Percentiles rank a stretch among this genome's conserved stretches.
These are phyloP conservation scores for Epichloe glyceriae DNA, from an alignment of 2,329 filamentous ascomycete species.

Conservation along the genomic window DNA sequence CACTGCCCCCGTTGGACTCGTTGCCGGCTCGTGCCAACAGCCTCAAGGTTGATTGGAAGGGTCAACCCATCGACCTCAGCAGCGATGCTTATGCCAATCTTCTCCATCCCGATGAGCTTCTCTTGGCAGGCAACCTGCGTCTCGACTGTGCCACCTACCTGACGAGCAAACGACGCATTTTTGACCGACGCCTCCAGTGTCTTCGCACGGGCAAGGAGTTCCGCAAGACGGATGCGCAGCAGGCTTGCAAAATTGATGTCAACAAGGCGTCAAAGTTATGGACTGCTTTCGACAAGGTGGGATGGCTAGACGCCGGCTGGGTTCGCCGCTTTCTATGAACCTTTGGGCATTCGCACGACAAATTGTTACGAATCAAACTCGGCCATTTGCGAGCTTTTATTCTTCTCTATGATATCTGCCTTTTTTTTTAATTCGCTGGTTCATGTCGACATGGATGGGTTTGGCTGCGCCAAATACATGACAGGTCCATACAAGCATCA, in stretches of 20 bases:
- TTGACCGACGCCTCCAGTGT: constrained; percentile 58
- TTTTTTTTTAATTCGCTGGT: not conserved
- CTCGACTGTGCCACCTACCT: constrained; percentile 82
- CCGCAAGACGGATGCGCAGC: constrained; percentile 88
- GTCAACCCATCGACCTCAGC: constrained; percentile 61
- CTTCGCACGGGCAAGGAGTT: constrained; percentile 66
- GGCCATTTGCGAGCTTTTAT: not conserved
- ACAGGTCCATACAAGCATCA: not conserved
- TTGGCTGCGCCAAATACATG: constrained; percentile 4
- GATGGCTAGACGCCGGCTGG: constrained; percentile 56
- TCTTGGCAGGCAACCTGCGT: constrained; percentile 64
- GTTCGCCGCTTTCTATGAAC: constrained; percentile 23
- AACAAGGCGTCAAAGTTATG: constrained; percentile 93
- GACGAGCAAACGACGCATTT: constrained; percentile 86
- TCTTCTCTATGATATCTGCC: no score
- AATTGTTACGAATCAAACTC: constrained; percentile 5
- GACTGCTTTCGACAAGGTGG: constrained; percentile 76
- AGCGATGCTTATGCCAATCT: constrained; percentile 55
- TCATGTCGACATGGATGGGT: constrained; percentile 3
- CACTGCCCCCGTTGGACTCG: constrained; percentile 57
- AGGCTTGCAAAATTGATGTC: constrained; percentile 96
- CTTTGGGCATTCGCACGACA: constrained; percentile 5
- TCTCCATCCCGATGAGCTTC: constrained; percentile 67
- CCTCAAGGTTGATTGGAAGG: constrained; percentile 82
- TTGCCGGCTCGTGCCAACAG: constrained; percentile 54